phyloP scores from a whole-genome alignment of 73 alveolate genomes.

The Symbiodinium natans region DNA sequence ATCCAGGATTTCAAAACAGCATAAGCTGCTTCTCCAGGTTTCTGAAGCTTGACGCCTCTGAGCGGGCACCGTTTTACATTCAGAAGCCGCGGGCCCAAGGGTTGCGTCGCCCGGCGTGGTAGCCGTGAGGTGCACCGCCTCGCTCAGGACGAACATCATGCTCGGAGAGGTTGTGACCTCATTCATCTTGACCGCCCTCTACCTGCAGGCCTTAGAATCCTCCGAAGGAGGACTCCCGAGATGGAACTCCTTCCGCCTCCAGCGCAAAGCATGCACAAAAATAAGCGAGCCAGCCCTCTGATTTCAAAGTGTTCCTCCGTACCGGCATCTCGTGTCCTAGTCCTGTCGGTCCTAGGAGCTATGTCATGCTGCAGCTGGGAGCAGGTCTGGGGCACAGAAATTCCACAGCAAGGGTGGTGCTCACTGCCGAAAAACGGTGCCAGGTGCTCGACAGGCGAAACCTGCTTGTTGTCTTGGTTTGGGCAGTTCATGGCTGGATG shows the following conservation, averaged over 20 bases:
- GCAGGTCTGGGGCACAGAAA: constrained; percentile 22
- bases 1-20: too few species aligned
- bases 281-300: too few species aligned
- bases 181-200: constrained; percentile 45
- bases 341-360: constrained; percentile 76
- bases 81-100: constrained; percentile 50
- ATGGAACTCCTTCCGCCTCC: too few species aligned
- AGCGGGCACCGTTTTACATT: constrained; percentile 68
- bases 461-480: constrained; percentile 5
- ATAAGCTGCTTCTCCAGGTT: background rate
- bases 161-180: constrained; percentile 82
- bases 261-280: too few species aligned
- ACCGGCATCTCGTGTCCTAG: too few species aligned
- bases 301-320: too few species aligned
- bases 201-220: constrained; percentile 1
- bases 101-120: too few species aligned
- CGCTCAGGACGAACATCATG: constrained; percentile 76
- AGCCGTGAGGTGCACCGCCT: too few species aligned
- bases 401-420: too few species aligned
- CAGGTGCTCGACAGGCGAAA: background rate
- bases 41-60: constrained; percentile 16
- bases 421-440: too few species aligned
- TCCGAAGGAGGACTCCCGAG: constrained; percentile 47
- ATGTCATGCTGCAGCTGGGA: constrained; percentile 56
- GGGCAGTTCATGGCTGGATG: constrained; percentile 91